Conservation (phyloP, 2,329 filamentous ascomycete species). For the Dendryphion nanum region DNA sequence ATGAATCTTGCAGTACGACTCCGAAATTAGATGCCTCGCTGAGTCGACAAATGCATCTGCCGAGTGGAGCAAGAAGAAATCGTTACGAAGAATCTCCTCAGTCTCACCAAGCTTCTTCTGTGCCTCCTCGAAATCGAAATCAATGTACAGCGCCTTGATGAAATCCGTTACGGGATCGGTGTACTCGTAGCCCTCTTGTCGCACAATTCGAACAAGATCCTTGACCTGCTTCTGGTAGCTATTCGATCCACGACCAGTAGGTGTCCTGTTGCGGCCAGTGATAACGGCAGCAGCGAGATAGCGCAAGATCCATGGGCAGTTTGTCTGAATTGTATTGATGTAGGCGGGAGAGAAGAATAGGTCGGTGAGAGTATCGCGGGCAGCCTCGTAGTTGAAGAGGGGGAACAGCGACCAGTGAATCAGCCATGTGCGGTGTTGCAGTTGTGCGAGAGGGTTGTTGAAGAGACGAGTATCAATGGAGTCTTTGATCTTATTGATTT, state of each 20-base stretch:
- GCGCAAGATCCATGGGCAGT: constrained; percentile 92
- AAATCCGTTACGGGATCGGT: constrained; percentile 94
- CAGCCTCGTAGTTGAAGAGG: constrained; percentile 94
- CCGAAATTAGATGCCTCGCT: constrained; percentile 93
- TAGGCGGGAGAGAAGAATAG: constrained; percentile 95
- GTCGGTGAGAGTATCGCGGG: constrained; percentile 87
- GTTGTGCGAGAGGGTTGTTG: constrained; percentile 92
- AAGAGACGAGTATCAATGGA: constrained; percentile 92
- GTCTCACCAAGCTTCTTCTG: constrained; percentile 83
- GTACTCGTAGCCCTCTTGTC: constrained; percentile 98
- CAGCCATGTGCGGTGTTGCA: constrained; percentile 94
- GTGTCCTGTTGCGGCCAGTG: constrained; percentile 72
- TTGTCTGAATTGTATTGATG: constrained; percentile 99
- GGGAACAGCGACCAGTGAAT: constrained; percentile 99
- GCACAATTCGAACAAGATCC: constrained; percentile 91
- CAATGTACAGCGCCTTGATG: constrained; percentile 90
- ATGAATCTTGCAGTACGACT: constrained; percentile 99
- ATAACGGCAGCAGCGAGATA: constrained; percentile 95
- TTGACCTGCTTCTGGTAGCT: constrained; percentile 99
- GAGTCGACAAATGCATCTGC: constrained; percentile 90
- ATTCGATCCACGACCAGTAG: constrained; percentile 65
- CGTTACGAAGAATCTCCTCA: constrained; percentile 84
- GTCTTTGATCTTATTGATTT: constrained; percentile 64
- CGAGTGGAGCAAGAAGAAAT: constrained; percentile 90
- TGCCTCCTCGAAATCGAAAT: constrained; percentile 97